Evolutionary conservation across 805 yeast genomes (phyloP).

Genomic region (Sungouiella thailandica): DNA sequence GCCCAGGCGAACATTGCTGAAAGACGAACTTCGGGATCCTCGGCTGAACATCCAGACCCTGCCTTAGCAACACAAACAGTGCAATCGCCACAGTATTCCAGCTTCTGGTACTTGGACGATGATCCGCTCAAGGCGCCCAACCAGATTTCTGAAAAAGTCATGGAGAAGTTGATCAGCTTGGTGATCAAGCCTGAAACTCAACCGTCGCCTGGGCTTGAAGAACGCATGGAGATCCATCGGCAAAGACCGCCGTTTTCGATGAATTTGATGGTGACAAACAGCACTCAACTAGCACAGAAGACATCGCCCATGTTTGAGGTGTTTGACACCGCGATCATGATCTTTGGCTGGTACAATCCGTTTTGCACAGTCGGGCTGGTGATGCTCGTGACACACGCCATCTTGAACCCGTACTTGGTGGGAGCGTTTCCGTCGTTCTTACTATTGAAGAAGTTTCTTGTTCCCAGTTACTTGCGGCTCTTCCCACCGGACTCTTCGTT

Average conservation of each 20-base stretch:
- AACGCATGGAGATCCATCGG: slow-evolving; percentile 56
- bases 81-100: slow-evolving; percentile 5
- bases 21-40: slow-evolving; percentile 2
- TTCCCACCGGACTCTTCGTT: slow-evolving; percentile 57
- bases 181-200: slow-evolving; percentile 49
- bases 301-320: slow-evolving; percentile 56
- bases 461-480: slow-evolving; percentile 58
- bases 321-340: slow-evolving; percentile 50
- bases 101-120: slow-evolving; percentile 22
- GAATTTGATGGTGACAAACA: slow-evolving; percentile 63
- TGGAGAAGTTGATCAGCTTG: slow-evolving; percentile 67
- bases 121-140: slow-evolving; percentile 19
- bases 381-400: slow-evolving; percentile 43
- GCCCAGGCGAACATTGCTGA: slow-evolving; percentile 1
- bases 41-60: too few species aligned
- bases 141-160: slow-evolving; percentile 57
- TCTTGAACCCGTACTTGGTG: slow-evolving; percentile 58
- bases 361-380: slow-evolving; percentile 56
- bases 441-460: slow-evolving; percentile 50
- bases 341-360: slow-evolving; percentile 64
- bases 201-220: slow-evolving; percentile 31
- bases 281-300: slow-evolving; percentile 58
- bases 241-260: slow-evolving; percentile 66
- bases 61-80: too few species aligned
- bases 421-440: slow-evolving; percentile 51